A percentile compares a stretch with the other conserved stretches of the same genome.
These are phyloP conservation scores for Fusarium devonianum DNA, from an alignment of 2,329 filamentous ascomycete genomes.

Conservation along the genomic window DNA sequence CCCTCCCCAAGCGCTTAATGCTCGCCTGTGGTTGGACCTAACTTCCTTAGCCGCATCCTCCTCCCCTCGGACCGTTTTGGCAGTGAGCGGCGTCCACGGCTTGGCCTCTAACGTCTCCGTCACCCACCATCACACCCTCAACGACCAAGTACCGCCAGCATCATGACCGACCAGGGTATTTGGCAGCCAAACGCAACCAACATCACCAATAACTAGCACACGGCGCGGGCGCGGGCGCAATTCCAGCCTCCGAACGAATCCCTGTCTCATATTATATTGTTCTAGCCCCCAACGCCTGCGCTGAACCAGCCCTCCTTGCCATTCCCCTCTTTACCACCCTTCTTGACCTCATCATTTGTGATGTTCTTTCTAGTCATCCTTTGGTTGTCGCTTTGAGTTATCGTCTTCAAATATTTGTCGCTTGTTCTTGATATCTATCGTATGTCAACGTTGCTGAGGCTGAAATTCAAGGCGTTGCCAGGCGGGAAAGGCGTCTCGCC, in stretches of 20 bases:
- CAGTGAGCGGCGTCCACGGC: background rate
- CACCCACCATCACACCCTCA: slow-evolving; percentile 17
- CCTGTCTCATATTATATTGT: slow-evolving; percentile 7
- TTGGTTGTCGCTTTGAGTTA: slow-evolving; percentile 3
- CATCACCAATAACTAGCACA: slow-evolving; percentile 1
- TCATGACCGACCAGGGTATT: slow-evolving; percentile 1
- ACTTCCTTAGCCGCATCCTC: slow-evolving; percentile 7
- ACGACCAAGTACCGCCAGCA: background rate
- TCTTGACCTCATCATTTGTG: background rate
- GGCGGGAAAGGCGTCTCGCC: background rate
- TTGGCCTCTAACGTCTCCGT: background rate
- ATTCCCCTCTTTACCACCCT: slow-evolving; percentile 2
- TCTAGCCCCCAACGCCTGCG: slow-evolving; percentile 1
- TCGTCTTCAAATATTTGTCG: slow-evolving; percentile 1
- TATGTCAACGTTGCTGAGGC: background rate
- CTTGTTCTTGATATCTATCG: background rate
- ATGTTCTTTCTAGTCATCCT: slow-evolving; percentile 8
- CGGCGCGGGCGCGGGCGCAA: background rate
- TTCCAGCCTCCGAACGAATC: slow-evolving; percentile 5
- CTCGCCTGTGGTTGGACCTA: slow-evolving; percentile 5
- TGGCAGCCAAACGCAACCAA: slow-evolving; percentile 12
- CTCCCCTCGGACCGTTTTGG: slow-evolving; percentile 5
- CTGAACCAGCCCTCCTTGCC: slow-evolving; percentile 10
- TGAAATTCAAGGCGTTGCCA: background rate
- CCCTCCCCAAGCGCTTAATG: slow-evolving; percentile 10